phyloP scores from a whole-genome alignment of 495 filamentous ascomycete genomes.

The Echria macrotheca region DNA sequence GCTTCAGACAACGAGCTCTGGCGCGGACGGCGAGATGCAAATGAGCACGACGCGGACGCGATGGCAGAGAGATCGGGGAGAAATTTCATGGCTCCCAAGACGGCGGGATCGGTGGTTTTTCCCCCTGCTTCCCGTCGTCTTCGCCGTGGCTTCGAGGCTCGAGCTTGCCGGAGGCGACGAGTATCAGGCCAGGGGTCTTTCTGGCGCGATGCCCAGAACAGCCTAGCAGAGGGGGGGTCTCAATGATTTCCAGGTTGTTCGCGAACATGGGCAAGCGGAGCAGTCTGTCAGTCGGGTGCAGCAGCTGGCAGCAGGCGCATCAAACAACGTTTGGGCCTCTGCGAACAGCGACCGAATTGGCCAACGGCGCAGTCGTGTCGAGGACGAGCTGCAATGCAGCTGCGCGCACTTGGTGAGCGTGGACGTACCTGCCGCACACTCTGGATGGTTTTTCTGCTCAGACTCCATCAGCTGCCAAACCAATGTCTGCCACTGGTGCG shows the following conservation, averaged over 20 bases:
- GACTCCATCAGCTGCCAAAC: too few relatives aligned
- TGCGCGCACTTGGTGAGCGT: too few relatives aligned
- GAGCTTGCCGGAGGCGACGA: neutral
- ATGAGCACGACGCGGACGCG: too few relatives aligned
- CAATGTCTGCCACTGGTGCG: too few relatives aligned
- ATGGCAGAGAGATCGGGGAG: neutral
- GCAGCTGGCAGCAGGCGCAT: too few relatives aligned
- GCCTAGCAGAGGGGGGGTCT: constrained; percentile 3
- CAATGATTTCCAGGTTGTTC: constrained; percentile 2
- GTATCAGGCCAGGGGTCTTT: neutral
- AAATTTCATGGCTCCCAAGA: constrained; percentile 6
- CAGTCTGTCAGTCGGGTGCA: neutral
- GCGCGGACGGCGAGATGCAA: too few relatives aligned
- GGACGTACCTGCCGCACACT: neutral
- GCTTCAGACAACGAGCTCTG: too few relatives aligned
- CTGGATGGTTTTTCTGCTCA: neutral
- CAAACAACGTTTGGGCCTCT: constrained; percentile 6
- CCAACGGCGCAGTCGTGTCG: neutral
- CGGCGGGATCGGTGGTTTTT: constrained; percentile 15
- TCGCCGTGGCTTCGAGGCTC: constrained; percentile 4
- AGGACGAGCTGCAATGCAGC: constrained; percentile 4
- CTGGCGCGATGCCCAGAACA: constrained; percentile 3
- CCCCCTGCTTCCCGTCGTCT: constrained; percentile 12
- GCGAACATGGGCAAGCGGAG: neutral
- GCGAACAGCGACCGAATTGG: neutral